Evolutionary conservation across 306 rosid genomes (phyloP), one percentile per base, ranked within the genome.

Genomic region (Macrotyloma uniflorum): DNA sequence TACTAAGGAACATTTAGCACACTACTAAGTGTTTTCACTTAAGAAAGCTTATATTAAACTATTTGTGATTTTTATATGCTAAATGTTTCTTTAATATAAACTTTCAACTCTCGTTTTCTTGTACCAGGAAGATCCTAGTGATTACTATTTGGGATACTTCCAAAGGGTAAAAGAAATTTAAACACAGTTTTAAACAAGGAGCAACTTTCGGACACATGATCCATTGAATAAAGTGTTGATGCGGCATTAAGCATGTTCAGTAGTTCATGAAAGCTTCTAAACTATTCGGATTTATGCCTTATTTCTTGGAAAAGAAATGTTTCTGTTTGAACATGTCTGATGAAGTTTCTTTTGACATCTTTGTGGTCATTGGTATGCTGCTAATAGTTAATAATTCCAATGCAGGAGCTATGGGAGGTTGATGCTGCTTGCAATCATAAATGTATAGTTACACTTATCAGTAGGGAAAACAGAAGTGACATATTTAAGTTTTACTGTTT

Each of bases 331-430:
- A 20, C 22, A 35, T 38, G 23, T 11, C 24, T n/a, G 35, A 72
- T 15, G 23, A 11, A 13, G 16, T 26, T 40, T 58, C 68, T 58
- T 72, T 38, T 28, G 10, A 67, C 36, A 23, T 24, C 11, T 33
- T 65, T 28, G 18, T 32, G 28, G 38, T 4, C 14, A 43, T 23
- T 33, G 72, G 72, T 54, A 36, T 30, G 47, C 23, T 72, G 24
- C 67, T 62, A 80, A 47, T 70, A 64, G 45, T 53, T 24, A 59
- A 43, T 24, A 28, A 64, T 30, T 73, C 42, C 15, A 55, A 81
- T 61, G 82, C 73, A 88, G 87, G 83, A 78, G 72, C 73, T 19
- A 8, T 53, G 55, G 85, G 67, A 75, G 79, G 83, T 70, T 70
- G 45, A 75, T 67, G 79, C 74, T 67, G 38, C 53, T 54, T 32